phyloP scores from a whole-genome alignment of 2,329 filamentous ascomycete genomes.

The Samsoniella hepiali region DNA sequence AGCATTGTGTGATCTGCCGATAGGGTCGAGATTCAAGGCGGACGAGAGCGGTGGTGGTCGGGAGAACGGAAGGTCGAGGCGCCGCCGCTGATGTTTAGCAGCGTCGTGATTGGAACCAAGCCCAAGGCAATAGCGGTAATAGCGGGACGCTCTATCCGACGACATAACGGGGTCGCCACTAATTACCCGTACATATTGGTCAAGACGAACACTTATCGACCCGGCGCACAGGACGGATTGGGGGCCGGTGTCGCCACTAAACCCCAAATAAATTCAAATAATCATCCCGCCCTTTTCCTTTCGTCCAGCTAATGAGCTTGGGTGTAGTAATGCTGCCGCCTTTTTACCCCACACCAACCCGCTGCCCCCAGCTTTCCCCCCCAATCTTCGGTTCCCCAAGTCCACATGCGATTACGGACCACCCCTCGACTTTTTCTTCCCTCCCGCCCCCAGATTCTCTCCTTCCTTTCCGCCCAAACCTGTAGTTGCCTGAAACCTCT shows the following conservation, averaged over 20 bases:
- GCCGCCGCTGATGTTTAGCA: constrained; percentile 10
- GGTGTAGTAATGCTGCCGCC: constrained; percentile 7
- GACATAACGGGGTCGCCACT: neutral
- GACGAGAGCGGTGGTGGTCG: neutral
- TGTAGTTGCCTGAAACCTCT: neutral
- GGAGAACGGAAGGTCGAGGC: neutral
- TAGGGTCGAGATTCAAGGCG: neutral
- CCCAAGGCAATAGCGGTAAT: constrained; percentile 10
- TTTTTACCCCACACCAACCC: constrained; percentile 12
- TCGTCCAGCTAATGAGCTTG: constrained; percentile 8
- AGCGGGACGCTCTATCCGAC: constrained; percentile 15
- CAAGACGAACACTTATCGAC: neutral
- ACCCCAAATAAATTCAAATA: neutral
- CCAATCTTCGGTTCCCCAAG: constrained; percentile 9
- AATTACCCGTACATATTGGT: neutral
- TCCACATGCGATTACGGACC: constrained; percentile 3
- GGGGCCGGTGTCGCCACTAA: neutral
- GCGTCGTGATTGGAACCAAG: neutral
- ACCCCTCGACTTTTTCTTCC: neutral
- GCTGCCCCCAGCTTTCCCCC: neutral
- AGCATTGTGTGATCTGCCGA: neutral
- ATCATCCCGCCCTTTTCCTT: neutral
- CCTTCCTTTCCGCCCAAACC: neutral
- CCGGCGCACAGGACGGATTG: neutral
- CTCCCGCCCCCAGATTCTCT: neutral